Conservation (phyloP, 2,329 filamentous ascomycete genomes). For the Fusarium protoensiforme region DNA sequence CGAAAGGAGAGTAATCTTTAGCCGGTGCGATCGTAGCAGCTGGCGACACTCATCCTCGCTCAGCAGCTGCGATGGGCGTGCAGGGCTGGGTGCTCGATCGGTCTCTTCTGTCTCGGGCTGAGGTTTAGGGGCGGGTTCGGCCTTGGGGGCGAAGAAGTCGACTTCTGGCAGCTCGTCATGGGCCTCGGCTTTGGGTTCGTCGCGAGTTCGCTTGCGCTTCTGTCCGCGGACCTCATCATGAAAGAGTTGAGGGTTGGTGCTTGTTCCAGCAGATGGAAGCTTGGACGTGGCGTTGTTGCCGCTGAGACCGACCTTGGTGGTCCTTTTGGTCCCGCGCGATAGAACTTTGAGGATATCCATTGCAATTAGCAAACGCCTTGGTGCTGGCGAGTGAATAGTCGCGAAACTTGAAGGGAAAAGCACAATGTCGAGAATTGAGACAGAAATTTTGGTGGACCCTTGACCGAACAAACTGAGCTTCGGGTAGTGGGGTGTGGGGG, state of each 20-base stretch:
- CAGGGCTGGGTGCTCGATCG: slow-evolving; percentile 44
- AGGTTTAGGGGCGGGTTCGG: slow-evolving; percentile 48
- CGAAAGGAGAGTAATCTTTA: slow-evolving; percentile 85
- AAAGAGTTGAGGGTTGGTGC: slow-evolving; percentile 76
- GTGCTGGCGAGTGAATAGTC: slow-evolving; percentile 6
- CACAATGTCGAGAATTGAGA: slow-evolving; percentile 23
- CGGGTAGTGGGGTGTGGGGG: slow-evolving; percentile 39
- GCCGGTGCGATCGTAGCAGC: slow-evolving; percentile 80
- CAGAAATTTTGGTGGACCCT: slow-evolving; percentile 43
- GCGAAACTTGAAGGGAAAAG: slow-evolving; percentile 30
- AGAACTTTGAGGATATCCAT: slow-evolving; percentile 82
- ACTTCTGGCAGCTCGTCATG: slow-evolving; percentile 57
- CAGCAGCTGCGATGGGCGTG: slow-evolving; percentile 52
- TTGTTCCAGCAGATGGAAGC: slow-evolving; percentile 73
- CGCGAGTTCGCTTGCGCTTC: slow-evolving; percentile 65
- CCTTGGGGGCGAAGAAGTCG: slow-evolving; percentile 69
- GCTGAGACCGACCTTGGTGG: slow-evolving; percentile 50
- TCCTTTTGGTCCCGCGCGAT: slow-evolving; percentile 74
- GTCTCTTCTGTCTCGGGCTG: slow-evolving; percentile 33
- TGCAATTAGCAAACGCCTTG: background rate
- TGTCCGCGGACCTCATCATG: slow-evolving; percentile 64
- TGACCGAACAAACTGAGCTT: slow-evolving; percentile 2
- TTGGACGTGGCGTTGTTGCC: slow-evolving; percentile 50
- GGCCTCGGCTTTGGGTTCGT: slow-evolving; percentile 47
- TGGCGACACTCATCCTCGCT: slow-evolving; percentile 78